phyloP scores from a whole-genome alignment of 257 asterid genomes.

The Solanum bulbocastanum region DNA sequence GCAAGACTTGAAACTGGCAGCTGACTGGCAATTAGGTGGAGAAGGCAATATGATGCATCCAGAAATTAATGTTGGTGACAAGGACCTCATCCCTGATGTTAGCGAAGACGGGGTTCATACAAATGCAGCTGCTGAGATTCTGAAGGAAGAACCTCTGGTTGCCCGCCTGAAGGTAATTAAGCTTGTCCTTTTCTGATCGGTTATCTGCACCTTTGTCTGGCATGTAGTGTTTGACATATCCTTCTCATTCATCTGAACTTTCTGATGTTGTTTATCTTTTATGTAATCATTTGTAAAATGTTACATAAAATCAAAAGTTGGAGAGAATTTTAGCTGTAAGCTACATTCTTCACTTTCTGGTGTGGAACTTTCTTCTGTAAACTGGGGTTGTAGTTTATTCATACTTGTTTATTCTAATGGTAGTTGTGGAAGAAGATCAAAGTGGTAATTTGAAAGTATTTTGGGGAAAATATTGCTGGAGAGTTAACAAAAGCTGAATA shows the following conservation, averaged over 20 bases:
- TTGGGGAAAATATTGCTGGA: not conserved
- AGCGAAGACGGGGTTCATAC: conserved; percentile 21
- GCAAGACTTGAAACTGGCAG: conserved; percentile 31
- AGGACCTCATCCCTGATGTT: conserved; percentile 25
- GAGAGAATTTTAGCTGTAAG: not conserved
- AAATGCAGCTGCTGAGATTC: conserved; percentile 27
- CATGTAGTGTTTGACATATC: not conserved
- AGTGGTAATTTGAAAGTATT: not conserved
- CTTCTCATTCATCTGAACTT: not conserved
- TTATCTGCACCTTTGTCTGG: not conserved
- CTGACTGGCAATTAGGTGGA: conserved; percentile 20
- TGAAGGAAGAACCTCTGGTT: conserved; percentile 79
- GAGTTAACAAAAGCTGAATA: not conserved
- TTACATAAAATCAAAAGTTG: not conserved
- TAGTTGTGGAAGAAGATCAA: not conserved
- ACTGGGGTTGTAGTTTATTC: not conserved
- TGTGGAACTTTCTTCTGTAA: not conserved
- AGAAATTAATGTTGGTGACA: conserved; percentile 33
- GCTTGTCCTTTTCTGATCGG: not conserved
- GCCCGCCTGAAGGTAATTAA: conserved; percentile 71
- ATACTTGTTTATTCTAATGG: not conserved
- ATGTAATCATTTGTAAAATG: not conserved
- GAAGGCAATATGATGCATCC: conserved; percentile 18
- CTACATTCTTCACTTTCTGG: not conserved
- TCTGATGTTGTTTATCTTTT: not conserved